Conservation (phyloP, 148 eudicot species). For the Vaccinium darrowii region DNA sequence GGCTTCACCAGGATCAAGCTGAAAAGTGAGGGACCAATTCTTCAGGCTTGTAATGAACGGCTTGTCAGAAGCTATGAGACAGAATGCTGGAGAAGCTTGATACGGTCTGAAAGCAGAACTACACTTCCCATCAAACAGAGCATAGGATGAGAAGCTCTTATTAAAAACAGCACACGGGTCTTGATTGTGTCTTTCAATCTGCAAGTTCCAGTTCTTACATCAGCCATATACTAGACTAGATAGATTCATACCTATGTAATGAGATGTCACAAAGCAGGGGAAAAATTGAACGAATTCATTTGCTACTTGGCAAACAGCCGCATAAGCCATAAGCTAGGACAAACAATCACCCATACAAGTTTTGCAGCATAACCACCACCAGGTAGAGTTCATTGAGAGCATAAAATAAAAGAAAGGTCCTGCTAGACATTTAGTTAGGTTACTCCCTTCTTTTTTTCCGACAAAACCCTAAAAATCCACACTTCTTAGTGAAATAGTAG, state of each 20-base stretch:
- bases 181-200: conserved; percentile 6
- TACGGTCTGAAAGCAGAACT: conserved; percentile 9
- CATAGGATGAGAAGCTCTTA: conserved; percentile 17
- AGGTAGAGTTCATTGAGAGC: not conserved
- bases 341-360: not conserved
- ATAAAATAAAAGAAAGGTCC: not conserved
- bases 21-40: conserved; percentile 7
- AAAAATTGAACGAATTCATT: not conserved
- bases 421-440: not conserved
- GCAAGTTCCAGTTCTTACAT: not conserved
- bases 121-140: conserved; percentile 18
- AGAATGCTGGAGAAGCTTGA: conserved; percentile 19
- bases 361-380: not conserved
- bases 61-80: not conserved
- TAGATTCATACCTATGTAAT: not conserved
- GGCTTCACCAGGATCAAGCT: conserved; percentile 17
- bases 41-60: not conserved
- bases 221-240: not conserved
- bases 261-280: not conserved
- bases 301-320: not conserved
- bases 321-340: not conserved
- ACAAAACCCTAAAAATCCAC: not conserved
- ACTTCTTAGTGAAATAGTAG: not conserved
- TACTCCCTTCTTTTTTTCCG: not conserved
- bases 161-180: conserved; percentile 13